Conservation (phyloP, 1,284 basidiomycete species). For the Takashimella tepidaria region DNA sequence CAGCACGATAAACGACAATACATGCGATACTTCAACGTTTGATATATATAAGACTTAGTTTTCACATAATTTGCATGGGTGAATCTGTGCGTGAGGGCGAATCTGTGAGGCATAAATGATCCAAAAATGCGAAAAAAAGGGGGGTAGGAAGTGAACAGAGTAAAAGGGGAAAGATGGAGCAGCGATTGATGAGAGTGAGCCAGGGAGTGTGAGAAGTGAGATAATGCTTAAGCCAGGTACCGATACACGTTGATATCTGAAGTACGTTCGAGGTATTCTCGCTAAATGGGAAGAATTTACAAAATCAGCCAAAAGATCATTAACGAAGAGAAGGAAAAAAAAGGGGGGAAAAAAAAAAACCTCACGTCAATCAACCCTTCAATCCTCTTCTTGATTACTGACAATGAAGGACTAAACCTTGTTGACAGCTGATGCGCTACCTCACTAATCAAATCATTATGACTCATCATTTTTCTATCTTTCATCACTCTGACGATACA, state of each 20-base stretch:
- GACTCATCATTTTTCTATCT: constrained; percentile 80
- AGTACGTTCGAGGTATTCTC: constrained; percentile 46
- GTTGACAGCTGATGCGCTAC: constrained; percentile 77
- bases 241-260: constrained; percentile 41
- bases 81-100: too few relatives aligned
- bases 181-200: not conserved
- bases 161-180: not conserved
- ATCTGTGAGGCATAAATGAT: not conserved
- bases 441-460: constrained; percentile 87
- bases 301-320: constrained; percentile 7
- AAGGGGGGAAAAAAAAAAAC: constrained; percentile 1
- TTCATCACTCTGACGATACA: constrained; percentile 99
- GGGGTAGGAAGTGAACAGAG: not conserved
- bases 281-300: constrained; percentile 17
- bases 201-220: not conserved
- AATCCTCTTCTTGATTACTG: constrained; percentile 87
- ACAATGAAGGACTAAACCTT: constrained; percentile 81
- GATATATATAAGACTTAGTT: too few relatives aligned
- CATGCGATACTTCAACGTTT: too few relatives aligned
- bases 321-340: not conserved
- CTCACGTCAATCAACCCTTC: constrained; percentile 87
- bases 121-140: not conserved
- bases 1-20: too few relatives aligned
- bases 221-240: constrained; percentile 36
- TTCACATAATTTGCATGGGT: too few relatives aligned